Evolutionary conservation across 257 asterid genomes (phyloP).

Genomic region (Solanum arcanum): DNA sequence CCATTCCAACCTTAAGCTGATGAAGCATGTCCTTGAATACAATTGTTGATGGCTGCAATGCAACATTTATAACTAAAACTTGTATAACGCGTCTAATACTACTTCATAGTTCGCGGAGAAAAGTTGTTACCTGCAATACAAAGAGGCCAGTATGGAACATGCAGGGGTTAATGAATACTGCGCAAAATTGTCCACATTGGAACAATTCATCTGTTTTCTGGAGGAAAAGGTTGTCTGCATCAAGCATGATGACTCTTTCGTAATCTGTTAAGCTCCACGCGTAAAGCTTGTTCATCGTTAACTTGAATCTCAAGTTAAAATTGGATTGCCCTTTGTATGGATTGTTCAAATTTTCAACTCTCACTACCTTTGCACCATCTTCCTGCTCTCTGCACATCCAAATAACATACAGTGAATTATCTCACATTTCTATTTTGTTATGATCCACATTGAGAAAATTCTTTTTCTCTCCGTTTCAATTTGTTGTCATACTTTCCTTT

Average conservation of each 20-base stretch:
- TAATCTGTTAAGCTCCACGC: slow-evolving; percentile 87
- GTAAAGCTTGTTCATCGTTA: slow-evolving; percentile 71
- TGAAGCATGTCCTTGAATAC: slow-evolving; percentile 81
- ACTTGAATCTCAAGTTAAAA: slow-evolving; percentile 60
- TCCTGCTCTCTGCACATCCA: slow-evolving; percentile 35
- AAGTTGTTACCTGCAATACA: slow-evolving; percentile 60
- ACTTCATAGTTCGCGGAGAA: not conserved
- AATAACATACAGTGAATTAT: not conserved
- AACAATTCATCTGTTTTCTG: slow-evolving; percentile 65
- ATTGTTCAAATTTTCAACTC: slow-evolving; percentile 59
- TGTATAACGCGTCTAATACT: not conserved
- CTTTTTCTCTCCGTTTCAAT: not conserved
- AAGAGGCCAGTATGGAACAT: slow-evolving; percentile 93
- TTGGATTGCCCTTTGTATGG: slow-evolving; percentile 40
- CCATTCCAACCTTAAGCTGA: slow-evolving; percentile 41
- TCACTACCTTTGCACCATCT: slow-evolving; percentile 66
- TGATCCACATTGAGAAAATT: not conserved
- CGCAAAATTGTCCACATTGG: slow-evolving; percentile 89
- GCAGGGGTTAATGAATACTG: slow-evolving; percentile 92
- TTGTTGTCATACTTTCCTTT: not conserved
- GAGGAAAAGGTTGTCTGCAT: slow-evolving; percentile 85
- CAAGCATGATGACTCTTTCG: slow-evolving; percentile 84
- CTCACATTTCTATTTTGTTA: not conserved
- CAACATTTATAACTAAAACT: not conserved
- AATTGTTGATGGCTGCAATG: slow-evolving; percentile 56